phyloP scores from a whole-genome alignment of 306 rosid species.

The Sophora flavescens region DNA sequence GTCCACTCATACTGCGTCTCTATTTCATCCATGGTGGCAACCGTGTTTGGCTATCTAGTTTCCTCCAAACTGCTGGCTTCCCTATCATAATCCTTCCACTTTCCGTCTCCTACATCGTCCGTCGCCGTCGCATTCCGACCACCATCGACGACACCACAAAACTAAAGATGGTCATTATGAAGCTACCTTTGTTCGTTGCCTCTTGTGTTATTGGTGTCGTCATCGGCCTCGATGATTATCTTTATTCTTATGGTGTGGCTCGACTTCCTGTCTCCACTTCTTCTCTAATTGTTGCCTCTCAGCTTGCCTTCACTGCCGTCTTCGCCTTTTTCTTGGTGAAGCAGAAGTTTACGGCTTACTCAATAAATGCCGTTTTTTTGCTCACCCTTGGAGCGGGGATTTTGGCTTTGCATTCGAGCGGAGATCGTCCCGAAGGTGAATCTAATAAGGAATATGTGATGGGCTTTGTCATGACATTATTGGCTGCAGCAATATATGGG shows the following conservation, averaged over 20 bases:
- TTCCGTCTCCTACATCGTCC: slow-evolving; percentile 32
- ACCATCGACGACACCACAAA: background rate
- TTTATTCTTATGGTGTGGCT: slow-evolving; percentile 62
- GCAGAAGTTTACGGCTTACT: slow-evolving; percentile 41
- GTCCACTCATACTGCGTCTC: slow-evolving; percentile 44
- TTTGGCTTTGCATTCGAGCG: background rate
- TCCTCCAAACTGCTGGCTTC: background rate
- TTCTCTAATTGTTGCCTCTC: background rate
- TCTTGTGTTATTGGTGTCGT: slow-evolving; percentile 49
- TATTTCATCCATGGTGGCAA: background rate
- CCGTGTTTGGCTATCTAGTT: background rate
- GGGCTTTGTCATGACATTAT: slow-evolving; percentile 67
- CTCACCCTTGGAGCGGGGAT: background rate
- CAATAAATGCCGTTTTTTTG: slow-evolving; percentile 54
- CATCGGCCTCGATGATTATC: slow-evolving; percentile 62
- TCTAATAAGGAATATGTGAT: slow-evolving; percentile 48
- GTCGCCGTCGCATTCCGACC: slow-evolving; percentile 31
- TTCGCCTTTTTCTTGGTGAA: background rate
- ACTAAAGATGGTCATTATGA: slow-evolving; percentile 39
- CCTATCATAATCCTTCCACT: slow-evolving; percentile 49
- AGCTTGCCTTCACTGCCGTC: background rate
- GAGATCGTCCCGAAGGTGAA: slow-evolving; percentile 37
- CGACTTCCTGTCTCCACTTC: slow-evolving; percentile 44
- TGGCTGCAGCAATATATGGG: slow-evolving; percentile 63
- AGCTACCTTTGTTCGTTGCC: slow-evolving; percentile 46